Evolutionary conservation across 2,329 filamentous ascomycete species (phyloP).

Genomic region (Fusarium concolor): DNA sequence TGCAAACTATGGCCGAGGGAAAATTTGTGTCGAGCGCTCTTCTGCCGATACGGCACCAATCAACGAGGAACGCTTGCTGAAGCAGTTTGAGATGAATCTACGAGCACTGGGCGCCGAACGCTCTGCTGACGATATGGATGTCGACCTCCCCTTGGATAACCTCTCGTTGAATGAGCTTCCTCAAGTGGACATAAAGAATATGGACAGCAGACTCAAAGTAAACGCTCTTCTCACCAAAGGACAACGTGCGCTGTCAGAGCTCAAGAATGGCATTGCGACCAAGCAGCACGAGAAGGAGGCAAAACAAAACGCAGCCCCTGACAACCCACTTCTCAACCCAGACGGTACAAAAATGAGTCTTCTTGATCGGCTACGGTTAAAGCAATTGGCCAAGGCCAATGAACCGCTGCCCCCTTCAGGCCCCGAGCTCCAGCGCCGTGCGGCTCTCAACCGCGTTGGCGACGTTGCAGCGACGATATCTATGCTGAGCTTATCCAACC

Average conservation of each 20-base stretch:
- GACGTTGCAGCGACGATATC: conserved; percentile 75
- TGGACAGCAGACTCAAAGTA: conserved; percentile 54
- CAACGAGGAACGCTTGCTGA: conserved; percentile 64
- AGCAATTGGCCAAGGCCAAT: conserved; percentile 68
- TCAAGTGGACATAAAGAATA: conserved; percentile 51
- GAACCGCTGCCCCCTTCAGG: conserved; percentile 69
- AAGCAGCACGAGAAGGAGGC: conserved; percentile 62
- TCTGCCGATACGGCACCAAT: conserved; percentile 53
- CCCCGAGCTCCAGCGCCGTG: conserved; percentile 68
- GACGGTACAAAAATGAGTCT: conserved; percentile 71
- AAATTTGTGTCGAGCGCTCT: conserved; percentile 69
- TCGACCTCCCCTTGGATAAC: conserved; percentile 45
- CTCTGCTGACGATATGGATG: conserved; percentile 40
- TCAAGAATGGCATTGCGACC: conserved; percentile 70
- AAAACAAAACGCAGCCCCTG: conserved; percentile 50
- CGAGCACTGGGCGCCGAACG: conserved; percentile 57
- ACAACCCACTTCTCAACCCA: conserved; percentile 52
- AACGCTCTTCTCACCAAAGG: conserved; percentile 72
- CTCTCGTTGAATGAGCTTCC: conserved; percentile 65
- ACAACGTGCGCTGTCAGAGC: conserved; percentile 74
- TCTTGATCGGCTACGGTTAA: conserved; percentile 79
- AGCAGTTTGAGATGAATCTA: conserved; percentile 66
- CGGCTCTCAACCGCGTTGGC: conserved; percentile 74
- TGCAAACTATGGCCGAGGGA: conserved; percentile 64
- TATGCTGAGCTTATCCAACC: conserved; percentile 70